Conservation (phyloP, 2,329 filamentous ascomycete species). For the Knoxdaviesia proteae region DNA sequence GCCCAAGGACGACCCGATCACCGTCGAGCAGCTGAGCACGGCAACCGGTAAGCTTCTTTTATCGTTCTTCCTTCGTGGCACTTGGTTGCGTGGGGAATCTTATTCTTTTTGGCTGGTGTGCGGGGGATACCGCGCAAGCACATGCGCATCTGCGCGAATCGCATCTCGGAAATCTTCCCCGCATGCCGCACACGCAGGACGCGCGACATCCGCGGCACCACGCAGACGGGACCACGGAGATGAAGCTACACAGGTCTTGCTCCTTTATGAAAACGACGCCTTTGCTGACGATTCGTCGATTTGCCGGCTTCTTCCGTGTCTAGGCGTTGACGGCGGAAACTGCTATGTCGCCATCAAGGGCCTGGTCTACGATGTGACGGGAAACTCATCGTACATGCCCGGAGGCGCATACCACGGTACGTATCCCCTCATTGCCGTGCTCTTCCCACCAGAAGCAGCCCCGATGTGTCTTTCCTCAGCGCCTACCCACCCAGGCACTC, state of each 20-base stretch:
- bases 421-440: conserved; percentile 8
- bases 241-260: too few species aligned
- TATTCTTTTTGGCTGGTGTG: too few species aligned
- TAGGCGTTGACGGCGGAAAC: conserved; percentile 43
- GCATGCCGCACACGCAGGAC: too few species aligned
- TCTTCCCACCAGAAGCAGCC: too few species aligned
- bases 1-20: conserved; percentile 75
- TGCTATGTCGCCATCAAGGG: conserved; percentile 60
- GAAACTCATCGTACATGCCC: conserved; percentile 68
- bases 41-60: conserved; percentile 48
- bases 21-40: conserved; percentile 55
- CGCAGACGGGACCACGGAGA: too few species aligned
- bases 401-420: conserved; percentile 72
- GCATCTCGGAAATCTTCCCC: too few species aligned
- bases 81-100: too few species aligned
- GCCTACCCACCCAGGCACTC: background rate
- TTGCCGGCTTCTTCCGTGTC: background rate
- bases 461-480: background rate
- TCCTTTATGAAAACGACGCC: too few species aligned
- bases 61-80: background rate
- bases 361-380: conserved; percentile 82
- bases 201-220: too few species aligned
- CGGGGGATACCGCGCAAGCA: too few species aligned
- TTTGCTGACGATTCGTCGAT: too few species aligned
- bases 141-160: too few species aligned